Conservation (phyloP, 306 rosid genomes). For the Vigna radiata region DNA sequence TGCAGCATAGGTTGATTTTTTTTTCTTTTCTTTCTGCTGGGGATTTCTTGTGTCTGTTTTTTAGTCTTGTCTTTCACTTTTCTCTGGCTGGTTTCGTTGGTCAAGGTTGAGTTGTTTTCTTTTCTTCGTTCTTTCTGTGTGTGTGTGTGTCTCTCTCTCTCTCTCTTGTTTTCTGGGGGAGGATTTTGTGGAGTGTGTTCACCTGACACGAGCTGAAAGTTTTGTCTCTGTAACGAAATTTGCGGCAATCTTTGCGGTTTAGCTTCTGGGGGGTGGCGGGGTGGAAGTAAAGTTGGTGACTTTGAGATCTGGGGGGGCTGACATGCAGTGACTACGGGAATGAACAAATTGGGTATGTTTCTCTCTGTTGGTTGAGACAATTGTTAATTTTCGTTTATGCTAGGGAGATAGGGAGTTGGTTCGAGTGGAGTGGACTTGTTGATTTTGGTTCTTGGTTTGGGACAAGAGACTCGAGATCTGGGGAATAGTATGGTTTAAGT, state of each 20-base stretch:
- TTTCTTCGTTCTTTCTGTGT: slow-evolving; percentile 32
- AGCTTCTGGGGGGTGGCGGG: slow-evolving; percentile 26
- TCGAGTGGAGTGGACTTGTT: slow-evolving; percentile 21
- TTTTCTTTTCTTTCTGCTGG: slow-evolving; percentile 2
- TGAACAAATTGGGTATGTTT: slow-evolving; percentile 34
- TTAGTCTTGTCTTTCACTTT: not conserved
- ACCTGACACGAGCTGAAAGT: slow-evolving; percentile 30
- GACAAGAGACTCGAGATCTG: slow-evolving; percentile 36
- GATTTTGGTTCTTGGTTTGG: slow-evolving; percentile 30
- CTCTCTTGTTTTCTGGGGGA: slow-evolving; percentile 26
- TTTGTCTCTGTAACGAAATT: slow-evolving; percentile 34
- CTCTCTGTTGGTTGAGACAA: slow-evolving; percentile 30
- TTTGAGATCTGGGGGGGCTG: slow-evolving; percentile 49
- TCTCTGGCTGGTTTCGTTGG: slow-evolving; percentile 27
- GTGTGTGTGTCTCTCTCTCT: too few relatives aligned
- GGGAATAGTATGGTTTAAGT: slow-evolving; percentile 18
- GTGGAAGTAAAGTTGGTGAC: slow-evolving; percentile 38
- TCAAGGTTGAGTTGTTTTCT: slow-evolving; percentile 3
- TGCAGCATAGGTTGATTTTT: slow-evolving; percentile 12
- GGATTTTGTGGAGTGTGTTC: slow-evolving; percentile 21
- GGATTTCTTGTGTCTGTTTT: slow-evolving; percentile 21
- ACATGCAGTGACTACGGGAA: slow-evolving; percentile 23
- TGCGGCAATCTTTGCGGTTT: not conserved
- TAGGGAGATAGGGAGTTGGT: slow-evolving; percentile 5
- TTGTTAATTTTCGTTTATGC: not conserved